Evolutionary conservation across 129 eudicot species (phyloP), one percentile per base, ranked within the genome.

Genomic region (Lactuca saligna): DNA sequence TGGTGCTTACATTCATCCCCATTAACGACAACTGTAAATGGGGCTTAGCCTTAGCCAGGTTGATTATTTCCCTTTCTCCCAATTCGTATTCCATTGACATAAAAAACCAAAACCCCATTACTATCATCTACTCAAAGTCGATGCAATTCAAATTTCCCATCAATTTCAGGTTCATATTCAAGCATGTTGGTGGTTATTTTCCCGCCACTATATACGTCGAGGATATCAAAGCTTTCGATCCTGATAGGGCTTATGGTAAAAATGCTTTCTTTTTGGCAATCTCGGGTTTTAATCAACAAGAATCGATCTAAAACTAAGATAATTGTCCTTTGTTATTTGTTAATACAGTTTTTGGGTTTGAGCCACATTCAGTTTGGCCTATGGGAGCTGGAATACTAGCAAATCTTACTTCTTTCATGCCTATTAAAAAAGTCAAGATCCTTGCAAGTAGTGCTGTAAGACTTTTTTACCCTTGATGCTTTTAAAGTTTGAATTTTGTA

Each of bases 331-430:
- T 25, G 29, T 25, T 25, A 25, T 25, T 25, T 59, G 37, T 57
- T 64, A 15, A 25, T 74, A 74, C 85, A 93, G 97, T 89, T 69
- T 81, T 87, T 63, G 97, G 91, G 34, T 94, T 82, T 49, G 96
- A 94, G 73, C 99, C 97, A 8, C 99, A 94, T 83, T 94, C 97
- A 7, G 95, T 94, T 80, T 87, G 84, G 91, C 97, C 97, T 13
- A 82, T 89, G 60, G 95, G 93, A 29, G 86, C 86, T 68, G 89
- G 89, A 69, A 81, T 88, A 44, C 75, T 94, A 50, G 83, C 82
- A 9, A 87, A 83, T 51, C 82, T 81, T 17, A 74, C 89, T 9
- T 93, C 91, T 31, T 85, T 83, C 58, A 75, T 94, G 87, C 91
- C 97, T 61, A 71, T 87, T 56, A 66, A 73, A 10, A 89, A 87